Evolutionary conservation across 805 yeast species (phyloP).

Genomic region (Barnettozyma sp.): DNA sequence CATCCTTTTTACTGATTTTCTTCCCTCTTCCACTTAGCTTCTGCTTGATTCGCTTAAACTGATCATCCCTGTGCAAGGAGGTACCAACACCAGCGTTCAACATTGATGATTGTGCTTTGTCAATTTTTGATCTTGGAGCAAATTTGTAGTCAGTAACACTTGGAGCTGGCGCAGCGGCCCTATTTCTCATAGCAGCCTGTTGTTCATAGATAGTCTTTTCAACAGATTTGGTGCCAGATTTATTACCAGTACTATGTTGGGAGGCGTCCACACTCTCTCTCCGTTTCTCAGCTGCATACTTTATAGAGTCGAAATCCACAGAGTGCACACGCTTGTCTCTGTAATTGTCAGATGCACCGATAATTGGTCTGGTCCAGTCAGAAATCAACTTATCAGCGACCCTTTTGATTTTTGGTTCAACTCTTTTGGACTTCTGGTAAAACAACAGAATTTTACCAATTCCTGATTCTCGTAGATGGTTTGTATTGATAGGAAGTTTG

Average conservation of each 20-base stretch:
- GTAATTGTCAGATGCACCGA: slow-evolving; percentile 92
- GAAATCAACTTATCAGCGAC: slow-evolving; percentile 87
- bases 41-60: slow-evolving; percentile 67
- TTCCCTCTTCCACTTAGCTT: slow-evolving; percentile 26
- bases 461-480: slow-evolving; percentile 90
- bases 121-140: slow-evolving; percentile 74
- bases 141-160: slow-evolving; percentile 82
- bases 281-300: slow-evolving; percentile 11
- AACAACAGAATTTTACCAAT: slow-evolving; percentile 90
- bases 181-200: slow-evolving; percentile 82
- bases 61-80: slow-evolving; percentile 58
- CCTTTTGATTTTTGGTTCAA: slow-evolving; percentile 80
- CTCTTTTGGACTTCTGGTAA: slow-evolving; percentile 84
- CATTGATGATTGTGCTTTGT: slow-evolving; percentile 29
- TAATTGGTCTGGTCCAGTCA: slow-evolving; percentile 97
- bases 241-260: slow-evolving; percentile 13
- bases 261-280: slow-evolving; percentile 7
- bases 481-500: slow-evolving; percentile 87
- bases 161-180: slow-evolving; percentile 95
- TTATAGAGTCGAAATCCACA: slow-evolving; percentile 53
- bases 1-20: slow-evolving; percentile 44
- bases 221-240: slow-evolving; percentile 15
- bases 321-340: slow-evolving; percentile 74
- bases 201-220: slow-evolving; percentile 72
- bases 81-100: slow-evolving; percentile 43